These are phyloP conservation scores for Gossypium raimondii DNA, from an alignment of 345 rosid genomes.

Conservation along the genomic window DNA sequence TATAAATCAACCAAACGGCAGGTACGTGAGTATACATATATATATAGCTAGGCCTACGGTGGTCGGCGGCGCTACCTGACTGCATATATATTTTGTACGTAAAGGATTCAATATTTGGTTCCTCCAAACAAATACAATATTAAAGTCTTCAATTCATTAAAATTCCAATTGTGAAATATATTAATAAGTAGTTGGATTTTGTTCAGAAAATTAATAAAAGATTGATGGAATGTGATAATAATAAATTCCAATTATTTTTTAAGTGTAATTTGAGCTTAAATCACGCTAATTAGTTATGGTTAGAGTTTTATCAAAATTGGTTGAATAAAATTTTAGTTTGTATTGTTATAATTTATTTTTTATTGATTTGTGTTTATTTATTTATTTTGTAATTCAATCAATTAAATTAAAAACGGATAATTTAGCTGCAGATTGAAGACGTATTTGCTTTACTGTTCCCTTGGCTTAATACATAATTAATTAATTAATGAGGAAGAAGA, in stretches of 20 bases:
- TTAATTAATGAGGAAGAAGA: constrained; percentile 13
- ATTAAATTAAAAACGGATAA: too few relatives aligned
- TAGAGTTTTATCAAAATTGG: too few relatives aligned
- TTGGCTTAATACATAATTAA: constrained; percentile 1
- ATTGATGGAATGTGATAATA: too few relatives aligned
- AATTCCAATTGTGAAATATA: neutral
- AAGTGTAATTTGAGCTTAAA: too few relatives aligned
- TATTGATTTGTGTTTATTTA: too few relatives aligned
- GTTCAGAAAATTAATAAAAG: too few relatives aligned
- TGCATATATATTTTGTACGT: neutral
- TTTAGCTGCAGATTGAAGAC: neutral
- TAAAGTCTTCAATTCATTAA: neutral
- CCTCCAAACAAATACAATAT: constrained; percentile 6
- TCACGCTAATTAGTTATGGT: too few relatives aligned
- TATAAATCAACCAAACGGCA: constrained; percentile 26
- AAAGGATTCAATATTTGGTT: neutral
- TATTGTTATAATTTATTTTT: too few relatives aligned
- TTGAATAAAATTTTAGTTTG: too few relatives aligned
- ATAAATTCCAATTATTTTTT: too few relatives aligned
- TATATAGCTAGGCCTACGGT: neutral
- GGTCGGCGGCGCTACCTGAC: neutral
- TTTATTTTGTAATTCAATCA: too few relatives aligned
- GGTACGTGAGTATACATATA: neutral
- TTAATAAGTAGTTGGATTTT: too few relatives aligned
- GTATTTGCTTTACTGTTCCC: neutral